Evolutionary conservation across 495 filamentous ascomycete species (phyloP), one percentile per base, ranked within the genome.

Genomic region (Ramalina intermedia): DNA sequence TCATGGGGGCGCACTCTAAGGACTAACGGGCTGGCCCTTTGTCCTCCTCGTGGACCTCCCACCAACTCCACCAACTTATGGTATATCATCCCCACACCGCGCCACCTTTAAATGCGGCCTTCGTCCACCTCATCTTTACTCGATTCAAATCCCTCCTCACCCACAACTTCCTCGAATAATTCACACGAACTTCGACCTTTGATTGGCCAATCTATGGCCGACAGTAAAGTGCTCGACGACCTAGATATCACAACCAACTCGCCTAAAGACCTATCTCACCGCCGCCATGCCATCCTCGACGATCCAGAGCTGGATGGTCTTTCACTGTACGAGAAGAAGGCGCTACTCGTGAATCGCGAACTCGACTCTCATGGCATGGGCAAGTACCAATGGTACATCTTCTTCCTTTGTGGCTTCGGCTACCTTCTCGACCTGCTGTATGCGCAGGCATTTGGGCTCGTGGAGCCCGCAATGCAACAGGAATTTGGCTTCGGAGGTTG

Each of bases 341-440:
- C 65, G 49, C 48, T 64, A 4, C 54, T 70, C 9, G 62, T 73
- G 43, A 70, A 71, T 43, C 61, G 58, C 40, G 69, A 73, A 51
- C 61, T 75, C 26, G 65, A 74, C 43, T 50, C 57, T 24, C 61
- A 70, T 29, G 71, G 71, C 24, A 72, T 74, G 66, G 71, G 71
- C 8, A 63, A 60, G 38, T 73, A 75, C 47, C 71, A 75, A 51
- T 54, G 53, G 55, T 63, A 57, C 41, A 66, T 71, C 36, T 74
- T 68, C 62, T 49, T 58, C 16, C 58, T 74, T 6, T 73, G 69
- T 47, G 71, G 71, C 12, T 65, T 75, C 45, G 71, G 71, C 13
- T 75, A 73, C 53, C 55, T 75, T 35, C 56, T 73, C 12, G 71
- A 75, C 47, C 54, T 73, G 40, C 58, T 71, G 4, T 75, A 68